Percentiles rank a stretch among this genome's conserved stretches.
These are phyloP conservation scores for Quercus berberidifolia DNA, from an alignment of 306 rosid genomes.

Conservation along the genomic window DNA sequence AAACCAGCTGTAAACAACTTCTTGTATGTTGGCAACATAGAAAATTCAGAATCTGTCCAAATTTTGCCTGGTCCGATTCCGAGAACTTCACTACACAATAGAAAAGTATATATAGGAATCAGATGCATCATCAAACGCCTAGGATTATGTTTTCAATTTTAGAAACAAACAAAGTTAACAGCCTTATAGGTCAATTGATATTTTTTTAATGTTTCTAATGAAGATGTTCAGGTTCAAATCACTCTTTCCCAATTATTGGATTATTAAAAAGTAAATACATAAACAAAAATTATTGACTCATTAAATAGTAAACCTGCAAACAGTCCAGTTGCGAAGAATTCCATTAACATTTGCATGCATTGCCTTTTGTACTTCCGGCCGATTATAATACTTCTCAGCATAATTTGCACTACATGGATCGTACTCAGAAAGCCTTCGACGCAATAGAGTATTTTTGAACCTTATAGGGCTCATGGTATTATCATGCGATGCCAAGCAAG, in stretches of 20 bases:
- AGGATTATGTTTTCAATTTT: too few relatives aligned
- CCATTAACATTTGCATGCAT: conserved; percentile 73
- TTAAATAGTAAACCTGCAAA: conserved; percentile 60
- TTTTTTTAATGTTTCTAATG: too few relatives aligned
- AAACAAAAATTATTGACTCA: not conserved
- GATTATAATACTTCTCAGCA: conserved; percentile 75
- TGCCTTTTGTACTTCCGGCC: conserved; percentile 69
- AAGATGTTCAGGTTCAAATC: not conserved
- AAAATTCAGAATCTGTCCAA: conserved; percentile 69
- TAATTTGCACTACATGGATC: conserved; percentile 78
- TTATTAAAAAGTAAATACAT: not conserved
- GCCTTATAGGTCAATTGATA: too few relatives aligned
- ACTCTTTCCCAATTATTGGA: not conserved
- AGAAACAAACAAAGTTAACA: too few relatives aligned
- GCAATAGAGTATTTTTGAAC: conserved; percentile 50
- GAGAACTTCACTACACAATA: conserved; percentile 51
- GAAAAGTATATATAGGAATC: not conserved
- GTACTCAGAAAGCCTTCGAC: conserved; percentile 53
- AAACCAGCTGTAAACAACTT: conserved; percentile 69
- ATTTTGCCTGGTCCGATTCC: not conserved
- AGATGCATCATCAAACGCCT: not conserved
- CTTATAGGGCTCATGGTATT: conserved; percentile 16
- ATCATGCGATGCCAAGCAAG: conserved; percentile 27
- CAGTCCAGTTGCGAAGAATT: conserved; percentile 79
- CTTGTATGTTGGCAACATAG: conserved; percentile 69